Evolutionary conservation across 2,329 filamentous ascomycete genomes (phyloP), one percentile per base, ranked within the genome.

Genomic region (Fusarium marasasianum): DNA sequence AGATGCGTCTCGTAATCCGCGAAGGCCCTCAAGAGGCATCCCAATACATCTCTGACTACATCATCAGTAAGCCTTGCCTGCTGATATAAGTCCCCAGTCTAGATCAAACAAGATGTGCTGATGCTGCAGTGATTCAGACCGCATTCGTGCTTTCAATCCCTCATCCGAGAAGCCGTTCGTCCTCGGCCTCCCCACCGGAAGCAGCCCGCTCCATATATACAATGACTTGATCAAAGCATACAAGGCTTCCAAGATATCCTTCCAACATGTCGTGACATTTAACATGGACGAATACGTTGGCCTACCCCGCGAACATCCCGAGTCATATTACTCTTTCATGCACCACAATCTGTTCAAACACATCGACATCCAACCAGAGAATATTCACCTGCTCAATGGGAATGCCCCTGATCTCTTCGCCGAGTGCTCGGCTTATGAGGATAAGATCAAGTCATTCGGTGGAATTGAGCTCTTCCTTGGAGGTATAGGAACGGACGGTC

Each of bases 271-370:
- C 9, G 50, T 66, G 6, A 66, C 64, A 17, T 66, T 66, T 14
- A 66, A 66, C 1, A 66, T 66, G 64, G 64, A 66, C 26, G 64
- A 66, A 40, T 66, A 66, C 33, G 64, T 66, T 4, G 64, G 64
- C 3, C 14, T 66, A 20, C 50, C 64, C 4, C 64, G 50, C 15
- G 62, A 66, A 1, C 64, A 66, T 11, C 62, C 62, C 8, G 62
- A 66, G 2, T 58, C 50, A 22, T 66, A 66, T 15, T 66, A 26
- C 11, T 66, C 64, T 1, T 66, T 66, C 22, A 66, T 66, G 64
- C 50, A 66, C 26, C 50, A 66, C 18, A 44, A 59, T 15, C 18
- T 66, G 3, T 66, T 66, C 8, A 41, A 66, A 26, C 64, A 66
- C 9, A 59, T 66, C 50, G 64, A 66, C 0, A 66, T 66, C 6